These are phyloP conservation scores for Barnettozyma pratensis DNA, from an alignment of 805 yeast genomes.

Conservation along the genomic window DNA sequence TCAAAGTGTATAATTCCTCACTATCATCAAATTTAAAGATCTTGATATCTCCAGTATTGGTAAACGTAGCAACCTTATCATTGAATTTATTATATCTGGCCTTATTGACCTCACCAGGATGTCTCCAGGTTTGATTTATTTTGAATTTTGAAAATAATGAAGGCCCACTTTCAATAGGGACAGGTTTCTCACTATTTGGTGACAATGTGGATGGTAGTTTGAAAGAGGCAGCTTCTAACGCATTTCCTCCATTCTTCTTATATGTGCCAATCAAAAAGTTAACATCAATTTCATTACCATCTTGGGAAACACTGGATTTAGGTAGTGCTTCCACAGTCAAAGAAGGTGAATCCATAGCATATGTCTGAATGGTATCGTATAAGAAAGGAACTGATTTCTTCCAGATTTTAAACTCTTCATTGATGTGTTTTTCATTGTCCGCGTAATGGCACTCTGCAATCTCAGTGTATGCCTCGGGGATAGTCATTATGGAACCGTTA, in stretches of 20 bases:
- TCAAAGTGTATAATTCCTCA: slow-evolving; percentile 28
- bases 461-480: background rate
- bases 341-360: slow-evolving; percentile 53
- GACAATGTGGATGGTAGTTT: slow-evolving; percentile 41
- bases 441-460: slow-evolving; percentile 36
- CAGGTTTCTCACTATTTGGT: slow-evolving; percentile 23
- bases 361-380: slow-evolving; percentile 62
- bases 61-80: slow-evolving; percentile 19
- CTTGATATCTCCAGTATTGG: slow-evolving; percentile 41
- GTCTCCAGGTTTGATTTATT: slow-evolving; percentile 40
- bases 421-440: slow-evolving; percentile 54
- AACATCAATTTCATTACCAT: slow-evolving; percentile 29
- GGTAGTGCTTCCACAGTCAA: slow-evolving; percentile 56
- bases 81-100: slow-evolving; percentile 40
- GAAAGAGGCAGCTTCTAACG: slow-evolving; percentile 36
- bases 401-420: slow-evolving; percentile 80
- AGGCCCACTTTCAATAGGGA: slow-evolving; percentile 27
- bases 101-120: slow-evolving; percentile 56
- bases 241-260: slow-evolving; percentile 34
- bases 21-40: slow-evolving; percentile 32
- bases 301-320: slow-evolving; percentile 17
- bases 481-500: background rate
- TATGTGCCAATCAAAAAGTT: slow-evolving; percentile 47
- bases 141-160: slow-evolving; percentile 37
- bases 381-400: slow-evolving; percentile 77